phyloP scores from a whole-genome alignment of 2,329 filamentous ascomycete genomes.

The Cladosporium oxysporum region DNA sequence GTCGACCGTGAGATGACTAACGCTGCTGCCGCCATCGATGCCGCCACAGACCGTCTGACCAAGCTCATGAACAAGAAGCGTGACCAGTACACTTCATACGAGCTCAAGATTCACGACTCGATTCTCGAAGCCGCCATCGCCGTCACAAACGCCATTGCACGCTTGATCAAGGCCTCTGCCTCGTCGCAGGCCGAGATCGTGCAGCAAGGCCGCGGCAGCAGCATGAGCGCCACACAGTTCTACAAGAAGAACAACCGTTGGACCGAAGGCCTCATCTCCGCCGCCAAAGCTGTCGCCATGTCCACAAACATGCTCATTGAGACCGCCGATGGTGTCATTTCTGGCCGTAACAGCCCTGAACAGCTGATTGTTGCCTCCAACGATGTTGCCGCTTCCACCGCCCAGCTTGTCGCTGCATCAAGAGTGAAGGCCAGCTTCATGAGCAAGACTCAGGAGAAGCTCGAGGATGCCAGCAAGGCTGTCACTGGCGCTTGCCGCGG shows the following conservation, averaged over 20 bases:
- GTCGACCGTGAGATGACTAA: constrained; percentile 91
- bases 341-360: constrained; percentile 87
- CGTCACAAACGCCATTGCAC: constrained; percentile 89
- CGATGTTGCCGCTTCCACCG: constrained; percentile 92
- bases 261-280: constrained; percentile 96
- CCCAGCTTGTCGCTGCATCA: constrained; percentile 91
- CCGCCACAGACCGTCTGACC: constrained; percentile 81
- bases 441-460: constrained; percentile 90
- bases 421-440: constrained; percentile 98
- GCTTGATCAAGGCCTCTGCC: constrained; percentile 92
- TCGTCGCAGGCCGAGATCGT: constrained; percentile 96
- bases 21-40: constrained; percentile 92
- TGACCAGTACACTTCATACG: constrained; percentile 93
- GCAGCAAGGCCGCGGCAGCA: constrained; percentile 80
- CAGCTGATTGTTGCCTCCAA: constrained; percentile 98
- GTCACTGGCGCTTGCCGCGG: constrained; percentile 85
- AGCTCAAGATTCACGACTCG: constrained; percentile 91
- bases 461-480: constrained; percentile 89
- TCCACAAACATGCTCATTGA: constrained; percentile 97
- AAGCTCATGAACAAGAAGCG: constrained; percentile 96
- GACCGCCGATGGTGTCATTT: constrained; percentile 94
- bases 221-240: constrained; percentile 77
- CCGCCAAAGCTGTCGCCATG: constrained; percentile 90
- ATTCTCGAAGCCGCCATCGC: constrained; percentile 92
- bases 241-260: constrained; percentile 99